Conservation (phyloP, 176 grass and related monocot species). For the Puccinellia tenuiflora region DNA sequence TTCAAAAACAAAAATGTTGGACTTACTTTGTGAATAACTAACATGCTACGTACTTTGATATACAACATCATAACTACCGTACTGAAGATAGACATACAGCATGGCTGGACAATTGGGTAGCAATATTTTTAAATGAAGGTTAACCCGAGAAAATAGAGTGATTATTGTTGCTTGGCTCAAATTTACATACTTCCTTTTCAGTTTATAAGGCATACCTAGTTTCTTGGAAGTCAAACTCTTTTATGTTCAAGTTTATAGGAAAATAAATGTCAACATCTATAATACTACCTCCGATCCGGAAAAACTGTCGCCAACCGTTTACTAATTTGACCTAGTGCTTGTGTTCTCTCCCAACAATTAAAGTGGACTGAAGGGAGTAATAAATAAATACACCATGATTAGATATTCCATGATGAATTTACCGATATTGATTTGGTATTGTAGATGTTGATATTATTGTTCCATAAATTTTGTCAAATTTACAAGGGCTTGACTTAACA, state of each 20-base stretch:
- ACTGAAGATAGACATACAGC: background rate
- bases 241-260: no score
- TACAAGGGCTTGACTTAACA: background rate
- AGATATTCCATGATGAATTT: no score
- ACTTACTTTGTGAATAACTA: background rate
- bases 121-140: background rate
- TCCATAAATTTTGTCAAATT: background rate
- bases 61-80: background rate
- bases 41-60: background rate
- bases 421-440: no score
- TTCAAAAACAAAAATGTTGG: background rate
- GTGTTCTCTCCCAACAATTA: no score
- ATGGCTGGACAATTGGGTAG: background rate
- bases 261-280: background rate
- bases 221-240: background rate
- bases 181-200: background rate
- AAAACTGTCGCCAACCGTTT: no score
- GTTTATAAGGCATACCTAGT: background rate
- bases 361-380: no score
- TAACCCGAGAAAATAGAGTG: background rate
- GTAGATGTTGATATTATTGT: background rate
- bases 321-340: no score
- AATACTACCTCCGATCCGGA: no score
- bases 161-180: background rate
- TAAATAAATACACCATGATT: no score